Evolutionary conservation across 2,329 filamentous ascomycete genomes (phyloP).

Genomic region (Trichophyton verrucosum): DNA sequence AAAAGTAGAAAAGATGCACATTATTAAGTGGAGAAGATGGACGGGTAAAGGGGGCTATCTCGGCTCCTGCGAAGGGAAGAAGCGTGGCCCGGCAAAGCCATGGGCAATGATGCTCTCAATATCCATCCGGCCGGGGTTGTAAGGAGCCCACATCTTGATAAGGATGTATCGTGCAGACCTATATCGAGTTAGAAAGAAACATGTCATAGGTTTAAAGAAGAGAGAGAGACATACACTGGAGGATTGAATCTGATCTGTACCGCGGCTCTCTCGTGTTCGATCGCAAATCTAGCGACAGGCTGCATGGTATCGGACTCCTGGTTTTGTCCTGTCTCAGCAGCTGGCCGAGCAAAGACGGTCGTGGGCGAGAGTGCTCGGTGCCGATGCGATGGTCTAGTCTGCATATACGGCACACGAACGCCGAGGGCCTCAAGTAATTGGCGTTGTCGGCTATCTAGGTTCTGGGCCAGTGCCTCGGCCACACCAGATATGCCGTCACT

Average conservation of each 20-base stretch:
- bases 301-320: constrained; percentile 51
- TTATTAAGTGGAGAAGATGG: no score
- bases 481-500: neutral
- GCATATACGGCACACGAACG: constrained; percentile 7
- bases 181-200: constrained; percentile 6
- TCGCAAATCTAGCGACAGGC: constrained; percentile 71
- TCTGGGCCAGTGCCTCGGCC: neutral
- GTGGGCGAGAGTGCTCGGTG: neutral
- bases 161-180: constrained; percentile 69
- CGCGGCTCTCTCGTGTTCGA: constrained; percentile 68
- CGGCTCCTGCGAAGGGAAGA: constrained; percentile 58
- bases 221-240: constrained; percentile 24
- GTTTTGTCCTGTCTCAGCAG: constrained; percentile 15
- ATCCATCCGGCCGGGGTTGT: constrained; percentile 66
- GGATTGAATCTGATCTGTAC: constrained; percentile 67
- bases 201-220: neutral
- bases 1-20: no score
- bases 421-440: constrained; percentile 23
- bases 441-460: constrained; percentile 17
- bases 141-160: constrained; percentile 79
- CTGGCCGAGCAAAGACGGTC: neutral
- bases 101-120: constrained; percentile 74
- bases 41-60: constrained; percentile 28
- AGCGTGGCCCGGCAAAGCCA: constrained; percentile 75
- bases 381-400: neutral